A percentile compares a stretch with the other conserved stretches of the same genome.
These are phyloP conservation scores for Hibiscus trionum DNA, from an alignment of 345 rosid genomes.

Conservation along the genomic window DNA sequence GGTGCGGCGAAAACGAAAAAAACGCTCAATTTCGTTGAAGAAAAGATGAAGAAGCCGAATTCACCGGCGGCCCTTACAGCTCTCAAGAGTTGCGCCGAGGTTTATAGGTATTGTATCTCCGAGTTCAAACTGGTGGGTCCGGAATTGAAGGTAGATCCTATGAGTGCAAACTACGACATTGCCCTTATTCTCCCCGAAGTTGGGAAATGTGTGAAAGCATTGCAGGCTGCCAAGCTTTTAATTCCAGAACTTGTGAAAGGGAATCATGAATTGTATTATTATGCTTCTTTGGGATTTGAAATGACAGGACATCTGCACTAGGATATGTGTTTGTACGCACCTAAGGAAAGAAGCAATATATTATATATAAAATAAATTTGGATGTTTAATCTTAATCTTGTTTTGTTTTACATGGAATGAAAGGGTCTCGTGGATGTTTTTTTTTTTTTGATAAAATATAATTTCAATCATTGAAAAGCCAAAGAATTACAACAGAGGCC, in stretches of 20 bases:
- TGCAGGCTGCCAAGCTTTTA: neutral
- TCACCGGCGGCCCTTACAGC: neutral
- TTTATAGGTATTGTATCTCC: neutral
- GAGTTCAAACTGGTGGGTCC: neutral
- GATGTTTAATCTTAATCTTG: neutral
- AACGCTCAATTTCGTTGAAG: neutral
- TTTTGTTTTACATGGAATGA: neutral
- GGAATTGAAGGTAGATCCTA: neutral
- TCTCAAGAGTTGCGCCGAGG: neutral
- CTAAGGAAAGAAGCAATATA: too few relatives aligned
- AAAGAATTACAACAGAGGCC: too few relatives aligned
- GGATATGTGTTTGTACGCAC: neutral
- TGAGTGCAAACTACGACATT: neutral
- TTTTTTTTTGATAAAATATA: too few relatives aligned
- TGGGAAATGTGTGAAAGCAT: neutral
- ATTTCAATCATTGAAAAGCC: too few relatives aligned
- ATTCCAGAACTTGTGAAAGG: neutral
- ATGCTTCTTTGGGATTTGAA: neutral
- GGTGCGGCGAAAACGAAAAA: neutral
- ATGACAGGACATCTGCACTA: neutral
- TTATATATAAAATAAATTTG: too few relatives aligned
- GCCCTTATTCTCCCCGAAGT: neutral
- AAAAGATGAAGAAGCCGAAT: neutral
- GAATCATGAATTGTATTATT: neutral
- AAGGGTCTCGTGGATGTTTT: neutral